Evolutionary conservation across 2,329 filamentous ascomycete genomes (phyloP), one percentile per base, ranked within the genome.

Genomic region (Ciborinia camelliae): DNA sequence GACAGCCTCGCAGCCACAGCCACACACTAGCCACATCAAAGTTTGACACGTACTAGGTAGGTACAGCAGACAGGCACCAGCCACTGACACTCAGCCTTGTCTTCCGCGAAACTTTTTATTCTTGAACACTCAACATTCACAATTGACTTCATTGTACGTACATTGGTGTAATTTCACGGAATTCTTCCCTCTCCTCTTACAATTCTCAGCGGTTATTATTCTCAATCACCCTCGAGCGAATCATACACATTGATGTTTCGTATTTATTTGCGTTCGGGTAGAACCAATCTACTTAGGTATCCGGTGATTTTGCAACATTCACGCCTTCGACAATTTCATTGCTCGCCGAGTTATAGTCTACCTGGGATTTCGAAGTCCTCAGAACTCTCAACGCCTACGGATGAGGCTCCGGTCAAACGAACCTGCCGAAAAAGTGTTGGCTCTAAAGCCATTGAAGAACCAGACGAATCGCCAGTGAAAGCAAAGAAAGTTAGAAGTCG

Each of bases 161-260:
- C 14, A 57, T 30, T 58, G 8, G 8, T 47, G 28, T 26, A 18
- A 20, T 47, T 35, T 8, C 1, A 45, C 28, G 14, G 4, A 14
- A 35, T 45, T 15, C 12, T 35, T 14, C 20, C n/a, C 18, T 26
- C 20, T 41, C 10, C 8, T 14, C 6, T 20, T 12, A 55, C 20
- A 6, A 14, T 26, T 58, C 9, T 35, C 28, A 35, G 41, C 20
- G 20, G 14, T 35, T 8, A 35, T 35, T 10, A 10, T 47, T 7
- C 41, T 47, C 55, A 47, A 6, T 20, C 9, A 6, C 7, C 20
- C 30, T 35, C 28, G 8, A 58, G 1, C n/a, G 3, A n/a, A 26
- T 28, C 45, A 28, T 32, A 58, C 7, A 18, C 18, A 57, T 71
- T 70, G 47, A 72, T 72, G 70, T 71, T 72, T 57, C 69, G 70